Base-by-base conservation (phyloP, 441 rosid genomes). In the Erodium trifolium region DNA sequence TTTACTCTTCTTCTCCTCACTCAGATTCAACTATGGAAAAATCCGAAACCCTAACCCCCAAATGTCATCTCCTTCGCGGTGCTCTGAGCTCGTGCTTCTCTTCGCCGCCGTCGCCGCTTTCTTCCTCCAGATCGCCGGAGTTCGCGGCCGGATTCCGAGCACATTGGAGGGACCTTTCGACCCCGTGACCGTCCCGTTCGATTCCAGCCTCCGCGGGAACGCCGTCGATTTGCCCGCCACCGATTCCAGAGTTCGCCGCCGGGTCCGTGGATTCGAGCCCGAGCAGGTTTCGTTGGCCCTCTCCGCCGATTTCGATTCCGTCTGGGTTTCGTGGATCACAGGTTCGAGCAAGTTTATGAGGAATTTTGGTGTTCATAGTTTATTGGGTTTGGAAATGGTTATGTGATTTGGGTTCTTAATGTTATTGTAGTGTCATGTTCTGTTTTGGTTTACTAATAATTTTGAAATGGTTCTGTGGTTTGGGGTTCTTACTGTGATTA, bases 261-360 rank as follows among this genome's bases (percentile, higher is more conserved):
- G 73, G 3, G 96, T 78, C 68, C 70, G 68, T n/a, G 92, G 87
- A 10, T 83, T 88, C 74, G 76, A 79, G 73, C 98, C 98, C 3
- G 97, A 92, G 78, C 98, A 92, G 75, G 82, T 92, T 67, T 86
- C 93, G 0, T 66, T 88, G 14, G 77, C 97, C 34, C 85, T 92
- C 29, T 90, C 98, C 13, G 66, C 82, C 67, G 78, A 63, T 70
- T 76, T 81, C 23, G 90, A 86, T 69, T 92, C 96, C 45, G 74
- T 90, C 17, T 92, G 98, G 98, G 83, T 92, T 71, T 86, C 98
- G 53, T 92, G 98, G 98, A 79, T 92, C 65, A 92, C 95, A 69
- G 95, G 96, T 92, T 71, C 66, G 17, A 16, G 34, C 27, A 57
- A n/a, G n/a, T n/a, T n/a, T n/a, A n/a, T n/a, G n/a, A n/a, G n/a